Base-by-base conservation (phyloP, 305 asterid species). In the Plantago rigida region DNA sequence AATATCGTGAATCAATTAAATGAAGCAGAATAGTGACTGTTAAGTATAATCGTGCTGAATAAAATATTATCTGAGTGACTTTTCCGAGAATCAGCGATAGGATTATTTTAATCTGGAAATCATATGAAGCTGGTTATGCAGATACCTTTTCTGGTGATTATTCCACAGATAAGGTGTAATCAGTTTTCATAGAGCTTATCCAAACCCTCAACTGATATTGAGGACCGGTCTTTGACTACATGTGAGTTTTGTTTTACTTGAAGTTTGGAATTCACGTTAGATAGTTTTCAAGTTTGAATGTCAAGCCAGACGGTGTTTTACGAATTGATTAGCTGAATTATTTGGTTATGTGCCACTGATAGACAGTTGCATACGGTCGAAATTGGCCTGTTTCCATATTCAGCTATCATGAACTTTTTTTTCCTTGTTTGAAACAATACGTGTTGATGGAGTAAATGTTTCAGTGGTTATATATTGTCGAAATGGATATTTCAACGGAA, bases 221-320 rank as follows among this genome's bases (percentile, higher is more conserved):
- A n/a, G 13, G 47, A 62, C 34, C 5, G 11, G 45, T 44, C 52
- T 60, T 51, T 60, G 71, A 46, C 24, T 56, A 39, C 9, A 56
- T 57, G 22, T 36, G 55, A 44, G 41, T 54, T 45, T 50, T 60
- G 7, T 57, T 53, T 9, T 45, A 48, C 48, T 44, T 42, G 28
- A 34, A 42, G 48, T 29, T 66, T 62, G 47, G 11, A 65, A 73
- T 51, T 46, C 46, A 9, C 1, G 44, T 36, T 5, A 36, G 10
- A 41, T 41, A 41, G 13, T 9, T 41, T 41, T 9, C 46, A 9
- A 10, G 9, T 41, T 41, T 41, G 12, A 9, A 1, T 10, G 9
- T 41, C 12, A 9, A 41, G 46, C 46, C 12, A 9, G 1, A 0
- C 1, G 13, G 3, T 9, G 2, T 9, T 7, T 6, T 39, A 7